Evolutionary conservation across 2,329 filamentous ascomycete genomes (phyloP), one percentile per base, ranked within the genome.

Genomic region (Clarireedia paspali): DNA sequence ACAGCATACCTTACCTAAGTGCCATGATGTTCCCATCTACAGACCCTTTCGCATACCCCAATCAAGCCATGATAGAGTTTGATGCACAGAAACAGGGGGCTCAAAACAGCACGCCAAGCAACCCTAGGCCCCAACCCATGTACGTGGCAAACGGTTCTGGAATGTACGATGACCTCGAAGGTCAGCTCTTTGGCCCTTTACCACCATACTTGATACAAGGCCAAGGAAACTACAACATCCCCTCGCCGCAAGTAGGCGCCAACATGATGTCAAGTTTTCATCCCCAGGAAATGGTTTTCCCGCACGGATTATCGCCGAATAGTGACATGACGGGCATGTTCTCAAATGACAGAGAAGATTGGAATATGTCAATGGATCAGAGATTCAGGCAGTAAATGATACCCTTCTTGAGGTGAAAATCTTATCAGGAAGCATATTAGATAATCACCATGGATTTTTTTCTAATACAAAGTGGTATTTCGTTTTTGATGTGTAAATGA

Each of bases 1-100:
- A 62, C 38, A 61, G 61, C 6, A 50, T 91, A 15, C 81, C 87
- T 61, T 87, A 89, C 67, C 77, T 91, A 6, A 85, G 85, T 57
- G 82, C 84, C 3, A 82, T 91, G 73, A 91, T 92, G 85, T 92
- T 92, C 65, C 85, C 87, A 1, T 86, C 87, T 0, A 79, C 82
- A 36, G 88, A 92, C 64, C 87, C 88, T 0, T 87, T 92, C 60
- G 86, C 85, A 0, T 94, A 92, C 64, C 88, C 67, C 0, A 89
- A 86, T 64, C 87, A 89, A 61, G 84, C 87, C 0, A 82, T 87
- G 74, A 84, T 86, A 73, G 76, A 82, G 62, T 74, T 81, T 42
- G 76, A 76, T 9, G 47, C 53, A 3, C 47, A 50, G 24, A 69
- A 68, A 48, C 62, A 64, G 50, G 65, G 66, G 38, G 57, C 23